Evolutionary conservation across 2,329 filamentous ascomycete genomes (phyloP).

Genomic region (Fusarium torreyae): DNA sequence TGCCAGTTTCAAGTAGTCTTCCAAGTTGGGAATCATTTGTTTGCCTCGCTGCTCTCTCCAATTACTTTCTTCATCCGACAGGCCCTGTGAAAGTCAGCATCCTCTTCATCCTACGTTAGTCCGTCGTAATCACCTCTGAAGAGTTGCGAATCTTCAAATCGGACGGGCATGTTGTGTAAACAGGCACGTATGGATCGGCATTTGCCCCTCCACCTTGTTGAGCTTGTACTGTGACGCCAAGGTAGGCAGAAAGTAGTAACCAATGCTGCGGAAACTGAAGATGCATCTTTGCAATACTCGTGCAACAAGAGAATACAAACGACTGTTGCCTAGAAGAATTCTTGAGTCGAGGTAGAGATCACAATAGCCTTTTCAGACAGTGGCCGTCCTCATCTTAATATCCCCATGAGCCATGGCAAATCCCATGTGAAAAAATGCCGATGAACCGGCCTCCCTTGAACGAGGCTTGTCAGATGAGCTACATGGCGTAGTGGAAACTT

Average conservation of each 20-base stretch:
- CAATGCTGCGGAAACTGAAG: background rate
- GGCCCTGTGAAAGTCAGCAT: conserved; percentile 24
- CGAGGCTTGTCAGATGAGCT: background rate
- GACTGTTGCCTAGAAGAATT: background rate
- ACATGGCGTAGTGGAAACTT: conserved; percentile 11
- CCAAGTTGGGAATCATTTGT: conserved; percentile 40
- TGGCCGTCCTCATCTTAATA: conserved; percentile 2
- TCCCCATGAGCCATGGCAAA: background rate
- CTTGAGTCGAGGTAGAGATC: accelerated
- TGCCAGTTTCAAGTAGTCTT: conserved; percentile 42
- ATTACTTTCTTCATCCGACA: conserved; percentile 42
- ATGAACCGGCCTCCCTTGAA: background rate
- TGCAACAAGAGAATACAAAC: too few species aligned
- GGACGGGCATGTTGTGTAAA: conserved; percentile 30
- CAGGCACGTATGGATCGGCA: conserved; percentile 31
- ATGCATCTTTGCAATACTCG: conserved; percentile 11
- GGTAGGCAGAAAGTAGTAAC: background rate
- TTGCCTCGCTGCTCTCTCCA: conserved; percentile 44
- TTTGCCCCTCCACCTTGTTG: background rate
- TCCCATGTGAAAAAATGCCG: conserved; percentile 5
- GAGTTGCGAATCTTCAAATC: conserved; percentile 29
- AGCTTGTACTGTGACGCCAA: background rate
- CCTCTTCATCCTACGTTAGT: too few species aligned
- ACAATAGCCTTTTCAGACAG: background rate
- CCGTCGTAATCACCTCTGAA: conserved; percentile 6